Percentiles rank a stretch among this genome's conserved stretches.
These are phyloP conservation scores for Sclerotinia minor DNA, from an alignment of 2,329 filamentous ascomycete genomes.

Conservation along the genomic window DNA sequence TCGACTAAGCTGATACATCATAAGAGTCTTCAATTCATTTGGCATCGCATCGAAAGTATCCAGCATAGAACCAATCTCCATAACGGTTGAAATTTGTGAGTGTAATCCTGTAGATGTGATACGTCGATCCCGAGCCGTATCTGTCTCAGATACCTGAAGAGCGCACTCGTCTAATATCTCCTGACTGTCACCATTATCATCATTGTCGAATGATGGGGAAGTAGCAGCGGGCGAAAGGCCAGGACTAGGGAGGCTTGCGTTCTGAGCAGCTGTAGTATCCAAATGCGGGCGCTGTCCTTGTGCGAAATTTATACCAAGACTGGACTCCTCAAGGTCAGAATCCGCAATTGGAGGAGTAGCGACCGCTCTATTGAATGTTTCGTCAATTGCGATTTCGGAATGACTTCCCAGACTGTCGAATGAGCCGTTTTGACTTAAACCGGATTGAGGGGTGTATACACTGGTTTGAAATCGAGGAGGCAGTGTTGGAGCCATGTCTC, in stretches of 20 bases:
- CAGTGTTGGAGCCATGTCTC: constrained; percentile 22
- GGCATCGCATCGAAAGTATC: constrained; percentile 91
- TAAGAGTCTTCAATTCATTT: constrained; percentile 86
- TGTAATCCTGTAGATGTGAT: constrained; percentile 37
- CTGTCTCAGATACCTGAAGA: constrained; percentile 44
- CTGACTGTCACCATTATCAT: constrained; percentile 42
- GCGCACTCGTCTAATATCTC: constrained; percentile 33
- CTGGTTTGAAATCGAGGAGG: constrained; percentile 41
- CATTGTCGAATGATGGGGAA: constrained; percentile 57
- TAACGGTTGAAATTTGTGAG: constrained; percentile 47
- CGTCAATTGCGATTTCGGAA: constrained; percentile 44
- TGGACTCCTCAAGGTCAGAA: constrained; percentile 64
- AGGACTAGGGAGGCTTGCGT: constrained; percentile 91
- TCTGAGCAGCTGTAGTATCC: constrained; percentile 73
- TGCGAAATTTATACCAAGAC: constrained; percentile 51
- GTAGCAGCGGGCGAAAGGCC: constrained; percentile 89
- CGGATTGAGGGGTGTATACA: constrained; percentile 50
- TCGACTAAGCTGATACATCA: constrained; percentile 94
- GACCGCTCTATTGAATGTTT: constrained; percentile 60
- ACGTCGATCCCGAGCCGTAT: constrained; percentile 37
- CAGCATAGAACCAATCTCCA: constrained; percentile 83
- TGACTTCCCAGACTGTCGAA: constrained; percentile 36
- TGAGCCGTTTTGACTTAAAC: constrained; percentile 45
- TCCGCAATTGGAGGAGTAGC: constrained; percentile 77
- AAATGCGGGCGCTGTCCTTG: constrained; percentile 54